Evolutionary conservation across 495 filamentous ascomycete genomes (phyloP), one percentile per base, ranked within the genome.

Genomic region (Alectoria sarmentosa): DNA sequence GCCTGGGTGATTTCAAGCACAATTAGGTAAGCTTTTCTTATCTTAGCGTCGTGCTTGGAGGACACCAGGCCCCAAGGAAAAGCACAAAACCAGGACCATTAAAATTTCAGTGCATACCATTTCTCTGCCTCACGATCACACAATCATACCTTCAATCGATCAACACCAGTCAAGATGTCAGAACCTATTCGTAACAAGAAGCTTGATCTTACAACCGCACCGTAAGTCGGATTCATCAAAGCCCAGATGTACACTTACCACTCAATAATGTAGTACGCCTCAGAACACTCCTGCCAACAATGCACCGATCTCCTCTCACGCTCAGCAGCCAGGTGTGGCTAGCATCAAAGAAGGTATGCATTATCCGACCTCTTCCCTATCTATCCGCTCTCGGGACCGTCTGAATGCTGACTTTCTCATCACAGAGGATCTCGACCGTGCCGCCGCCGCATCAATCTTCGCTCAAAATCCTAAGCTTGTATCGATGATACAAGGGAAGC

Each of bases 301-400:
- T 80, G 95, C 95, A 67, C 95, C 95, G 54, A 99, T 99, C 76
- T 95, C 91, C 23, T 98, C 95, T 61, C 93, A 95, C 78, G 94
- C 94, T 67, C 91, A 96, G 79, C 90, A 96, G 78, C 95, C 95
- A 65, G 89, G 89, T 59, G 87, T 99, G 69, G 82, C 90, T 66
- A 98, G 91, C 77, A 97, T 99, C 80, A 90, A 92, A 78, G 95
- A 99, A 86, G 94, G 94, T 97, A 76, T 72, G 82, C 81, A 7
- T 60, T 4, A 21, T 10, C 39, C 23, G 32, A 63, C 11, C 13
- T 3, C 17, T 30, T 30, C 28, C n/a, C 14, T 34, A 30, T 15
- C 5, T 11, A 3, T 23, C 42, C 5, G 0, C 17, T 38, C 21
- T 26, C 44, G 28, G 28, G 46, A 38, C 14, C 30, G 38, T 67